Conservation (phyloP, 2,329 filamentous ascomycete species). For the Sclerotinia sclerotiorum region DNA sequence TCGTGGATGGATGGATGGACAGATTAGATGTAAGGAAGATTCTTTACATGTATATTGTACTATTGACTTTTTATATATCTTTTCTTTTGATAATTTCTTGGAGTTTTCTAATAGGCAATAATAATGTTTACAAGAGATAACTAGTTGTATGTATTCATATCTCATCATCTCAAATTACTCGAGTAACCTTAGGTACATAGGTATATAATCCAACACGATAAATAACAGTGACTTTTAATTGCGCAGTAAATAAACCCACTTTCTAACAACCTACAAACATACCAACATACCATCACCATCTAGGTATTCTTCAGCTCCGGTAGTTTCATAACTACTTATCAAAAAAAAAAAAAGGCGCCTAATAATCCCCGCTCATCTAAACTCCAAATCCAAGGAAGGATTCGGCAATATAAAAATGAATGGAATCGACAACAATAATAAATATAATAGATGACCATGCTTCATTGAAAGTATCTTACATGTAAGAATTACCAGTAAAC, state of each 20-base stretch:
- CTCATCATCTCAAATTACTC: too few species aligned
- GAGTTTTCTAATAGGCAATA: neutral
- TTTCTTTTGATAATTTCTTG: neutral
- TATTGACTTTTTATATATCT: neutral
- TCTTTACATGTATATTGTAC: neutral
- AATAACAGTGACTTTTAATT: neutral
- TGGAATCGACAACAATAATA: too few species aligned
- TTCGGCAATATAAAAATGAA: neutral
- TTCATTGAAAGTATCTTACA: constrained; percentile 13
- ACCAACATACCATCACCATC: neutral
- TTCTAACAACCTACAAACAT: neutral
- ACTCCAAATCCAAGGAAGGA: neutral
- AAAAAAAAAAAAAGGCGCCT: neutral
- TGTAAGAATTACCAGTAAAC: neutral
- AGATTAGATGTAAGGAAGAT: constrained; percentile 21
- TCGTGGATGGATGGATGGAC: neutral
- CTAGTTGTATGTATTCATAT: too few species aligned
- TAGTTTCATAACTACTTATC: neutral
- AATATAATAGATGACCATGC: constrained; percentile 3
- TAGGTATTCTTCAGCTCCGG: neutral
- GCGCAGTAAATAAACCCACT: neutral
- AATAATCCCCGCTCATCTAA: neutral
- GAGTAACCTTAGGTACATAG: neutral
- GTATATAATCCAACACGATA: neutral
- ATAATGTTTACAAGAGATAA: too few species aligned